phyloP scores from a whole-genome alignment of 345 rosid species.

The Kernera saxatilis region DNA sequence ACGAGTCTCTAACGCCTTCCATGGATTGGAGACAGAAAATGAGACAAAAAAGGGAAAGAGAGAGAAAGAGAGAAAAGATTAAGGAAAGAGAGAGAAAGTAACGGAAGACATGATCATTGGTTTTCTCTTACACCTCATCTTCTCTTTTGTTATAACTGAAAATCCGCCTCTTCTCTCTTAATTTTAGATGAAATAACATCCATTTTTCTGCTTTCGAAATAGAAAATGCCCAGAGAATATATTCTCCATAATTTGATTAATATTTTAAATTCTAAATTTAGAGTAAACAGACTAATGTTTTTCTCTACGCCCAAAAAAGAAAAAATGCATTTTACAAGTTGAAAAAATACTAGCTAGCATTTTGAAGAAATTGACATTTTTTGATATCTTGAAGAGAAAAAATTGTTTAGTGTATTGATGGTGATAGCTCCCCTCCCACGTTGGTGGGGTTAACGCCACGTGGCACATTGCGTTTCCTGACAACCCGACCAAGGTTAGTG shows the following conservation, averaged over 20 bases:
- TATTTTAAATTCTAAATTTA: not conserved
- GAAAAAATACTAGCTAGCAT: not conserved
- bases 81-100: slow-evolving; percentile 15
- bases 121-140: slow-evolving; percentile 19
- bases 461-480: not conserved
- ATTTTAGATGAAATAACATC: slow-evolving; percentile 8
- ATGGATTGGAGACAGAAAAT: slow-evolving; percentile 18
- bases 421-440: slow-evolving; percentile 30
- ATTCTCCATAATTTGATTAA: not conserved
- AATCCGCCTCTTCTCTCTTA: slow-evolving; percentile 15
- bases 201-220: not conserved
- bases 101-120: slow-evolving; percentile 19
- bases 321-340: not conserved
- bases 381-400: not conserved
- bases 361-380: not conserved
- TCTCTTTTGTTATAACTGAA: slow-evolving; percentile 21
- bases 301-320: not conserved
- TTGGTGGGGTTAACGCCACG: slow-evolving; percentile 17
- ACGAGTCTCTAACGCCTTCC: slow-evolving; percentile 30
- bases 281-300: not conserved
- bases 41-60: slow-evolving; percentile 3
- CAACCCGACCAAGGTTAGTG: slow-evolving; percentile 28
- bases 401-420: not conserved
- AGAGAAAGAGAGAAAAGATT: slow-evolving; percentile 7
- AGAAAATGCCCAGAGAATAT: slow-evolving; percentile 19